Evolutionary conservation across 768 basidiomycete species (phyloP).

Genomic region (Lactarius vividus): DNA sequence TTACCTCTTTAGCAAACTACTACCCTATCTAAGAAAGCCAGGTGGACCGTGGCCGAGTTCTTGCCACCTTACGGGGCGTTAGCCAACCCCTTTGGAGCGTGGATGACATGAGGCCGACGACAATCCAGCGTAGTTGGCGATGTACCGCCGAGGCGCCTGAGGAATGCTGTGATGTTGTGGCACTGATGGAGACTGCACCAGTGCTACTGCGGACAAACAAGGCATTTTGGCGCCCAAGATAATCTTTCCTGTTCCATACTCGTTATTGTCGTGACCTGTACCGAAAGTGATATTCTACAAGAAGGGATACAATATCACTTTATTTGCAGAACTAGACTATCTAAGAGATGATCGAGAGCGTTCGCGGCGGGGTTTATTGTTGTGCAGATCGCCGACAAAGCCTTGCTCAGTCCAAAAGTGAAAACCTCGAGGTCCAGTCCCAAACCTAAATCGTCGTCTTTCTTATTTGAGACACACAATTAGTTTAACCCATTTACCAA

Average conservation of each 20-base stretch:
- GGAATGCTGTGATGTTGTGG: constrained; percentile 13
- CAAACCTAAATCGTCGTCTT: neutral
- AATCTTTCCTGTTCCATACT: neutral
- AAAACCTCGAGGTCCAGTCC: neutral
- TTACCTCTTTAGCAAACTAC: constrained; percentile 5
- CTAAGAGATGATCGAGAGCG: neutral
- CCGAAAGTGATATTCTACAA: neutral
- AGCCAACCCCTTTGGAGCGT: constrained; percentile 11
- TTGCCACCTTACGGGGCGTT: constrained; percentile 11
- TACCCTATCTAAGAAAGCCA: constrained; percentile 2
- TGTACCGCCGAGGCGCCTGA: constrained; percentile 9
- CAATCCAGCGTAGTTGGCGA: constrained; percentile 17
- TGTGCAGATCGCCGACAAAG: constrained; percentile 1
- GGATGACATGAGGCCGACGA: constrained; percentile 22
- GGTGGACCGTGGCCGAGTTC: constrained; percentile 6
- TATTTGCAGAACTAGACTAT: constrained; percentile 8
- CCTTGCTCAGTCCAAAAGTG: neutral
- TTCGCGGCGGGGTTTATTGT: constrained; percentile 7
- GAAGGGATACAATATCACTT: neutral
- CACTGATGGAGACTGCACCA: constrained; percentile 4
- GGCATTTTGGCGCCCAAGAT: constrained; percentile 8
- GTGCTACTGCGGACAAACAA: constrained; percentile 1
- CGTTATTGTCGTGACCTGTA: constrained; percentile 6
- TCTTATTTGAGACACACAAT: constrained; percentile 9
- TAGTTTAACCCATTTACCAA: constrained; percentile 2